These are phyloP conservation scores for Hypoxylon cercidicola DNA, from an alignment of 495 filamentous ascomycete genomes.

Conservation along the genomic window DNA sequence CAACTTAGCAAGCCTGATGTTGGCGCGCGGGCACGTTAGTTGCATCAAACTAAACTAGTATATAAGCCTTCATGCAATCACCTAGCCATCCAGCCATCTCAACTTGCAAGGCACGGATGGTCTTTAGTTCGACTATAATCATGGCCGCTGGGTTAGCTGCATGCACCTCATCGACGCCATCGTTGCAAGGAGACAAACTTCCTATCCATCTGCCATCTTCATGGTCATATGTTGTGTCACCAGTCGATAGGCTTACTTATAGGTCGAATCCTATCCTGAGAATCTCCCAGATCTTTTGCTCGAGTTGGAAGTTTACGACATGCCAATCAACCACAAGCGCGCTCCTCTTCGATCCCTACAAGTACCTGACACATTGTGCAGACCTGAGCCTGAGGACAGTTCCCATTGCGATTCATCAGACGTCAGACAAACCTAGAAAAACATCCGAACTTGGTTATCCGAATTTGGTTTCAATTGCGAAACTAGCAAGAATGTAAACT, in stretches of 20 bases:
- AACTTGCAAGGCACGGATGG: constrained; percentile 18
- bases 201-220: constrained; percentile 11
- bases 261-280: constrained; percentile 21
- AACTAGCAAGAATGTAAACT: constrained; percentile 21
- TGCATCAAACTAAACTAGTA: constrained; percentile 26
- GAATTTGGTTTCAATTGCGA: constrained; percentile 9
- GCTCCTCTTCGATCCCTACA: constrained; percentile 7
- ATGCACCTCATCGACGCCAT: constrained; percentile 27
- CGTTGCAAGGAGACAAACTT: not conserved
- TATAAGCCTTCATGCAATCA: constrained; percentile 19
- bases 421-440: not conserved
- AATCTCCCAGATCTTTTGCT: not conserved
- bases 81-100: constrained; percentile 20
- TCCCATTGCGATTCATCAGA: not conserved
- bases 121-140: constrained; percentile 19
- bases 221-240: constrained; percentile 28
- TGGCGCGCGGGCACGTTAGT: constrained; percentile 12
- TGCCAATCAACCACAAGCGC: constrained; percentile 21
- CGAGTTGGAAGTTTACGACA: constrained; percentile 16
- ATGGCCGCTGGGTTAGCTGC: constrained; percentile 11
- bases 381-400: not conserved
- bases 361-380: not conserved
- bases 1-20: not conserved
- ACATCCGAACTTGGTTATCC: constrained; percentile 6
- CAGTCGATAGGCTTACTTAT: constrained; percentile 31